A percentile compares a stretch with the other conserved stretches of the same genome.
Conservation (phyloP, 2,329 filamentous ascomycete species). For the Trichoderma sp. region DNA sequence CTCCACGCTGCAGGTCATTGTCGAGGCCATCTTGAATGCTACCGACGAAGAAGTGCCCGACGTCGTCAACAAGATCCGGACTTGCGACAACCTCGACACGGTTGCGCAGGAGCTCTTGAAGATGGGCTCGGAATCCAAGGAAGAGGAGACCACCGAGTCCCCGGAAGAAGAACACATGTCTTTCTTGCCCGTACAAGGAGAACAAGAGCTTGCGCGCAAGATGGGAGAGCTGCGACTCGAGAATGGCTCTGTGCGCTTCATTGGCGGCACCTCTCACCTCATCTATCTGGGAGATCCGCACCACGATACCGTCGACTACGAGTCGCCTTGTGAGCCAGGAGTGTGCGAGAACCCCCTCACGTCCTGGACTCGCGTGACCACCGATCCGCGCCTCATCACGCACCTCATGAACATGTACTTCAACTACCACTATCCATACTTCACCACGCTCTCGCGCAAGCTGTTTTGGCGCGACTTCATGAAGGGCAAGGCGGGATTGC, state of each 20-base stretch:
- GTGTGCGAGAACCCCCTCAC: constrained; percentile 68
- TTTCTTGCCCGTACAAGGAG: constrained; percentile 55
- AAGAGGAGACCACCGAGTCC: constrained; percentile 40
- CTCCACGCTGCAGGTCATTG: constrained; percentile 86
- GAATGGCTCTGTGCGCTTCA: constrained; percentile 85
- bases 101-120: constrained; percentile 58
- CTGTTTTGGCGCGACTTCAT: constrained; percentile 87
- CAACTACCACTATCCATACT: constrained; percentile 96
- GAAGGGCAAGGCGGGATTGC: constrained; percentile 63
- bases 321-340: constrained; percentile 51
- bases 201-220: constrained; percentile 83
- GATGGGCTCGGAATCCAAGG: constrained; percentile 39
- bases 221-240: constrained; percentile 90
- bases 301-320: constrained; percentile 42
- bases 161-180: constrained; percentile 46
- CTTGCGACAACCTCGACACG: constrained; percentile 69
- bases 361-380: constrained; percentile 86
- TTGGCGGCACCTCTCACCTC: constrained; percentile 91
- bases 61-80: constrained; percentile 83
- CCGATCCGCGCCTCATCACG: constrained; percentile 74
- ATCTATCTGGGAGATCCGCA: constrained; percentile 69
- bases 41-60: constrained; percentile 81
- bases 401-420: constrained; percentile 98
- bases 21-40: constrained; percentile 90
- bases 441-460: constrained; percentile 83